A percentile compares a stretch with the other conserved stretches of the same genome.
Evolutionary conservation across 2,329 filamentous ascomycete genomes (phyloP).

Genomic region (Alternaria atra): DNA sequence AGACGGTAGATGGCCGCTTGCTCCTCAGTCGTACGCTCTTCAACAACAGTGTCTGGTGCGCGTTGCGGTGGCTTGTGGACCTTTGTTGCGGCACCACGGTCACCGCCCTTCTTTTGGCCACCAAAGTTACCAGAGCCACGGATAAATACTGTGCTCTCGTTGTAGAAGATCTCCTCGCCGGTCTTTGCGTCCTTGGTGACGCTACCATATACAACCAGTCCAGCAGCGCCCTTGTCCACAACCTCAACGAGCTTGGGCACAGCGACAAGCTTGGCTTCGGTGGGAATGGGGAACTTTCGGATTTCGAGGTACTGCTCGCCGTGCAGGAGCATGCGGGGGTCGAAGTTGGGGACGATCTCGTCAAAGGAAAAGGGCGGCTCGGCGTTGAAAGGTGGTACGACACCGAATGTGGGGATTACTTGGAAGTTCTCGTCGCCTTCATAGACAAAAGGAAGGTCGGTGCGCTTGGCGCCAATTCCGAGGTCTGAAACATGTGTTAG

Average conservation of each 20-base stretch:
- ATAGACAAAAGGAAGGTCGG: slow-evolving; percentile 85
- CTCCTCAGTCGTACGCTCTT: slow-evolving; percentile 86
- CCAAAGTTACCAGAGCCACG: slow-evolving; percentile 91
- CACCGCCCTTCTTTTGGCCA: slow-evolving; percentile 77
- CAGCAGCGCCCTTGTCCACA: slow-evolving; percentile 92
- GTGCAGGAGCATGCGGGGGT: slow-evolving; percentile 97
- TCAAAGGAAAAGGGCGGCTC: slow-evolving; percentile 80
- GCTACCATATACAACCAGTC: slow-evolving; percentile 80
- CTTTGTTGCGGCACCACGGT: slow-evolving; percentile 82
- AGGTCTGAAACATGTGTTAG: slow-evolving; percentile 64
- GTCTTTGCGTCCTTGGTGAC: slow-evolving; percentile 85
- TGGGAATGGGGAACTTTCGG: slow-evolving; percentile 89
- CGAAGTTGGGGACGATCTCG: slow-evolving; percentile 93
- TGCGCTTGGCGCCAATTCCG: slow-evolving; percentile 89
- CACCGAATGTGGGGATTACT: slow-evolving; percentile 91
- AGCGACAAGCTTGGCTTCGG: slow-evolving; percentile 77
- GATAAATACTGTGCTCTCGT: slow-evolving; percentile 92
- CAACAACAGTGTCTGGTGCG: slow-evolving; percentile 79
- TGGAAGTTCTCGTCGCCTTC: slow-evolving; percentile 94
- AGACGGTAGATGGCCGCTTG: slow-evolving; percentile 94
- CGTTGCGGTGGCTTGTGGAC: slow-evolving; percentile 81
- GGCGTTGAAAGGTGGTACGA: slow-evolving; percentile 92
- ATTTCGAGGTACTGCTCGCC: slow-evolving; percentile 98
- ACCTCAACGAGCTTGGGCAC: slow-evolving; percentile 88
- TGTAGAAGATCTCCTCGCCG: slow-evolving; percentile 94